These are phyloP conservation scores for Solanum piurae DNA, from an alignment of 257 asterid genomes.

Conservation along the genomic window DNA sequence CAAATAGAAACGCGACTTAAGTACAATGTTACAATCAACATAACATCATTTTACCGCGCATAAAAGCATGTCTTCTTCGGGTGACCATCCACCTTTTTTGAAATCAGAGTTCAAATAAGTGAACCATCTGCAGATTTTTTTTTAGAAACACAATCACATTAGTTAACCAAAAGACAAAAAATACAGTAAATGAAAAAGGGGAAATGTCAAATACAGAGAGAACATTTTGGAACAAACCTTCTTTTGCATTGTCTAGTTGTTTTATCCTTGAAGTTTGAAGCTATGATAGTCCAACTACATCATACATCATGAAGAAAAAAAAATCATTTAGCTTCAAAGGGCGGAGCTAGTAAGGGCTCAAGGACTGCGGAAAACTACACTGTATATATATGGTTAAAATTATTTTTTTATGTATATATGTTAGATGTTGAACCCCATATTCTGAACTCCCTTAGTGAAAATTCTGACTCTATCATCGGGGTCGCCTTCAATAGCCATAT, in stretches of 20 bases:
- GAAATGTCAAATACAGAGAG: neutral
- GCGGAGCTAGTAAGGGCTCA: neutral
- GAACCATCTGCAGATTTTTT: constrained; percentile 53
- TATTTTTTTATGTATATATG: no score
- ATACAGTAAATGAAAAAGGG: neutral
- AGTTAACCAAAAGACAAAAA: neutral
- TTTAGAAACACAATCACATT: neutral
- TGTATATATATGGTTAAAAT: no score
- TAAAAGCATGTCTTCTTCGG: constrained; percentile 90
- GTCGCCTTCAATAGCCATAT: neutral
- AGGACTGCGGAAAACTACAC: no score
- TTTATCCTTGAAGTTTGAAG: constrained; percentile 84
- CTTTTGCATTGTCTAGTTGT: constrained; percentile 97
- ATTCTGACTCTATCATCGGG: no score
- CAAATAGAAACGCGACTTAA: neutral
- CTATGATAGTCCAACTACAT: constrained; percentile 80
- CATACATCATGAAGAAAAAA: neutral
- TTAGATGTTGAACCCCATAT: no score
- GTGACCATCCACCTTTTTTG: constrained; percentile 99
- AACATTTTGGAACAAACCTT: constrained; percentile 43
- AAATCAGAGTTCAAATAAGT: constrained; percentile 93
- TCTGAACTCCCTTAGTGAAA: no score
- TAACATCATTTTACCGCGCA: constrained; percentile 53
- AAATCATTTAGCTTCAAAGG: neutral
- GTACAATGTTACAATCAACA: neutral